Base-by-base conservation (phyloP, 768 basidiomycete genomes). In the Crassisporium funariophilum region DNA sequence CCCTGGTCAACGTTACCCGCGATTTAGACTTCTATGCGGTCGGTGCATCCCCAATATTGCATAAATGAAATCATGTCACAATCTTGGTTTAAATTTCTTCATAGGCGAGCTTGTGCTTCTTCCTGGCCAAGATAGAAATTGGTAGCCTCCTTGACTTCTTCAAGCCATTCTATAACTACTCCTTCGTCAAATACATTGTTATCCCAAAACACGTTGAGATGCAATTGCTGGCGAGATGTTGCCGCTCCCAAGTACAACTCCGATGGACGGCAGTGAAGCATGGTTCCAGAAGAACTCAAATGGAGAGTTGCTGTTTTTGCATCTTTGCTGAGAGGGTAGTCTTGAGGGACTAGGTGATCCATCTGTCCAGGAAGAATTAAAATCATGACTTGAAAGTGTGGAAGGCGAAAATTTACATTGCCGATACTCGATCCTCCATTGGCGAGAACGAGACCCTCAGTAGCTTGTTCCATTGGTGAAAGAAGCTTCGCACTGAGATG, bases 181-280 rank as follows among this genome's bases (percentile, higher is more conserved):
- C 45, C 62, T 4, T 67, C 62, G 2, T 74, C 67, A 36, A 70
- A 81, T 4, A 76, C 74, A 51, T 81, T 77, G 5, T 56, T 61
- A 38, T 83, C 81, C 53, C 65, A 69, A 57, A 75, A 51, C 44
- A 70, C 4, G 67, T 54, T 44, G 19, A 80, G 36, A 1, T 46
- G 46, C 27, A 83, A 46, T 25, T 62, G 58, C 23, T 68, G 57
- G 2, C 51, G 55, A 4, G 54, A 57, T 2, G 65, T 75, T 2
- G 60, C 41, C 12, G 77, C 73, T 2, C 75, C 73, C 0, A 81
- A 66, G 52, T 79, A 80, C 48, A 78, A 57, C 52, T 81, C 75
- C 2, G 56, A 66, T 1, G 79, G 75, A 6, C 76, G 72, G 42
- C 69, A 66, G 27, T 70, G 75, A 10, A 81, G 61, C 50, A 47